These are phyloP conservation scores for Leccinum variicolor DNA, from an alignment of 768 basidiomycete species.

Conservation along the genomic window DNA sequence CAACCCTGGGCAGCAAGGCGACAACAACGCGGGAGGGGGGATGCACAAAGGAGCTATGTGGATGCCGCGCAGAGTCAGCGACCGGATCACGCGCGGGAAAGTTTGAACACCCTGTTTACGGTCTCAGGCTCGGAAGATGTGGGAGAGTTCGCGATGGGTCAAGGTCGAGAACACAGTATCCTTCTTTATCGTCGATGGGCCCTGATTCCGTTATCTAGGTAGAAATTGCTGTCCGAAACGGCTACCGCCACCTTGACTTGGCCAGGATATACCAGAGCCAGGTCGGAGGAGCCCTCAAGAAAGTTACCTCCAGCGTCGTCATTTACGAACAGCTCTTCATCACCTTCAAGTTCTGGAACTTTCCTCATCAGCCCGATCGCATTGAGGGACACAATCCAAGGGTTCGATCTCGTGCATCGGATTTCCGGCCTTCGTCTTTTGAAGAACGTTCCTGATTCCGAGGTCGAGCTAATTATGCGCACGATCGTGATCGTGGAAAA, in stretches of 20 bases:
- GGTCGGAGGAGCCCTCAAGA: conserved; percentile 70
- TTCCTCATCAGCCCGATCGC: conserved; percentile 57
- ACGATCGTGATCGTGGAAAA: conserved; percentile 69
- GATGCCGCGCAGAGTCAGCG: conserved; percentile 49
- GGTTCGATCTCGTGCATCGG: conserved; percentile 86
- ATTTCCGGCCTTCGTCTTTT: conserved; percentile 73
- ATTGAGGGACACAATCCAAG: conserved; percentile 69
- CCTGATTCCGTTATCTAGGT: conserved; percentile 42
- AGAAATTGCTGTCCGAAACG: conserved; percentile 67
- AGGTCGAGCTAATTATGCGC: conserved; percentile 72
- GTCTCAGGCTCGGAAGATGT: conserved; percentile 25
- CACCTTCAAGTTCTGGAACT: conserved; percentile 84
- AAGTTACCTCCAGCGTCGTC: conserved; percentile 73
- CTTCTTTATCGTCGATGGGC: neutral
- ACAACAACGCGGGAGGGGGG: conserved; percentile 6
- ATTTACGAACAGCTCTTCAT: conserved; percentile 79
- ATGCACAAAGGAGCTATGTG: conserved; percentile 36
- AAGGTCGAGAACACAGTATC: conserved; percentile 73
- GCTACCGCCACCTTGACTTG: conserved; percentile 84
- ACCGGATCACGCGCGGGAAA: conserved; percentile 69
- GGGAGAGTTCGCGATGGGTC: conserved; percentile 47
- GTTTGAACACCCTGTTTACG: conserved; percentile 40
- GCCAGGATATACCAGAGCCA: conserved; percentile 81
- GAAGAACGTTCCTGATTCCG: conserved; percentile 67
- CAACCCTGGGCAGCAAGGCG: conserved; percentile 14